Base-by-base conservation (phyloP, 495 filamentous ascomycete genomes). In the Aspergillus homomorphus region DNA sequence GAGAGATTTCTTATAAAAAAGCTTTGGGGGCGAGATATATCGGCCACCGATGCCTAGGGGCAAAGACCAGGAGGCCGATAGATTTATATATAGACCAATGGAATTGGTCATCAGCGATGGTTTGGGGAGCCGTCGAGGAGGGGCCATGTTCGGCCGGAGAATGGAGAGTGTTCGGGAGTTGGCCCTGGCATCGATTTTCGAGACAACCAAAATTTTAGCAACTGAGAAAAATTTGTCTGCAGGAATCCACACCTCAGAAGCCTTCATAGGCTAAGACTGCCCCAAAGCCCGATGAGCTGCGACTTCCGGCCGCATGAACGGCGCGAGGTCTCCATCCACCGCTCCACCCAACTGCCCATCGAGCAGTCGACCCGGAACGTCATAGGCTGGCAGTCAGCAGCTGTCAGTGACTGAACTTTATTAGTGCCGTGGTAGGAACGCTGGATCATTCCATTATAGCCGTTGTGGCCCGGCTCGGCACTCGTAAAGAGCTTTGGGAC, bases 151-250 rank as follows among this genome's bases (percentile, higher is more conserved):
- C 48, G 48, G 48, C 48, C 48, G 48, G 48, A 51, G 15, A 30
- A 30, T 51, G 48, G 48, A 51, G 48, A 51, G 23, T 51, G 48
- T 51, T 51, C 48, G 48, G 48, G 30, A 28, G 48, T 51, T 18
- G n/a, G 48, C 12, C 23, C 23, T 51, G 48, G 22, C 48, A 51
- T 51, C 22, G 24, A 26, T 10, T 18, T 51, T 28, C 23, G 23
- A 19, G 16, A 19, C 16, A 23, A 16, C 23, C 21, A 30, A 51
- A 51, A 51, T 18, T 24, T 48, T 51, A 23, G 48, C 48, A 51
- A 30, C n/a, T n/a, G 22, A 8, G 26, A 26, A 26, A 50, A n/a
- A 50, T 30, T 51, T 51, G 48, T 51, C 48, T 51, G 48, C 48
- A 51, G 23, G 48, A 24, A 24, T 51, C 48, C 48, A 51, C 48